Conservation (phyloP, 176 grass and related monocot species). For the Aegilops bicornis region DNA sequence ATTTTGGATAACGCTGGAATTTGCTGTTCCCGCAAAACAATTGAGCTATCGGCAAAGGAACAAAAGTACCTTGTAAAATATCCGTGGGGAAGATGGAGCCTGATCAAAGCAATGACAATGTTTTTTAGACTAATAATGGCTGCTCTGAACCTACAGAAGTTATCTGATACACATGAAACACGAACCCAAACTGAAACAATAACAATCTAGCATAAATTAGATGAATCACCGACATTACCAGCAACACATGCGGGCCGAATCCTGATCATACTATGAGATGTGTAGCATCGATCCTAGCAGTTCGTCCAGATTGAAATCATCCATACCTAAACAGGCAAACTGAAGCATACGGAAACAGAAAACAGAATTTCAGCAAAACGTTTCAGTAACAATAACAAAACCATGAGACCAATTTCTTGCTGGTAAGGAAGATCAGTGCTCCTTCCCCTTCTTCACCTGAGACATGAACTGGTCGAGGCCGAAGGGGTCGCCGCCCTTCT, state of each 20-base stretch:
- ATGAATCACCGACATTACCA: not conserved
- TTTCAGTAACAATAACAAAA: not conserved
- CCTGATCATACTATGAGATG: not conserved
- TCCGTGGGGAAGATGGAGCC: not conserved
- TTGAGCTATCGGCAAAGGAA: no score
- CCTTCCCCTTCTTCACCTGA: conserved; percentile 52
- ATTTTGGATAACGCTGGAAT: no score
- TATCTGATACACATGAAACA: not conserved
- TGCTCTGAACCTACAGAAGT: not conserved
- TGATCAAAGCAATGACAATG: not conserved
- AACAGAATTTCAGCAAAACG: not conserved
- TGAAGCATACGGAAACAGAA: not conserved
- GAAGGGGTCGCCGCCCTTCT: conserved; percentile 56
- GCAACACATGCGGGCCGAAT: not conserved
- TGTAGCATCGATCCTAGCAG: not conserved
- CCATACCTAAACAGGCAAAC: not conserved
- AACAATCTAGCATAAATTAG: not conserved
- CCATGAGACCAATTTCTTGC: not conserved
- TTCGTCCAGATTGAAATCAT: not conserved
- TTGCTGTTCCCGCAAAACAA: no score
- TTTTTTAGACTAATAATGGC: not conserved
- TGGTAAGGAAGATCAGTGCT: conserved; percentile 14
- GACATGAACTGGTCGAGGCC: conserved; percentile 61
- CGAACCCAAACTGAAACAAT: not conserved
- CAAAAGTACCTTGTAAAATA: no score